A percentile compares a stretch with the other conserved stretches of the same genome.
phyloP scores from a whole-genome alignment of 2,329 filamentous ascomycete genomes.

The Zalaria sp. region DNA sequence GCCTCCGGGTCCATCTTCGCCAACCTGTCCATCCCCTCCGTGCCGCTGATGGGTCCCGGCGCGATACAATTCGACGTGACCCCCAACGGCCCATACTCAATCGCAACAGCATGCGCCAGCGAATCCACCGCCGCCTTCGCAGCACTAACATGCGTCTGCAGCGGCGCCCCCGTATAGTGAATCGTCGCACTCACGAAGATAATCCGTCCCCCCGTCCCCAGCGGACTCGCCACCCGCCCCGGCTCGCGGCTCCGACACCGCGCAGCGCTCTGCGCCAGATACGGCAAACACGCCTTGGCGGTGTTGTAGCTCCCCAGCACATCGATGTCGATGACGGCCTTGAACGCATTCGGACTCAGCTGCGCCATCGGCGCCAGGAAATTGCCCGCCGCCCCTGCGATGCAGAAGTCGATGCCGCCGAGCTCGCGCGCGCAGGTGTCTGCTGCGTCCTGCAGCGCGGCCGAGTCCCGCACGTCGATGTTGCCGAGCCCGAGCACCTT shows the following conservation, averaged over 20 bases:
- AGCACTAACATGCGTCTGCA: conserved; percentile 81
- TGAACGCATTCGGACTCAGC: conserved; percentile 81
- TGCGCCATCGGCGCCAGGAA: conserved; percentile 77
- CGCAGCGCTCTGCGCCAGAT: conserved; percentile 61
- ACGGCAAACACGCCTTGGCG: conserved; percentile 75
- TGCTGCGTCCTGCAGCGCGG: conserved; percentile 54
- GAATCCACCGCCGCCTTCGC: conserved; percentile 88
- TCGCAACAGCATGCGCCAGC: conserved; percentile 60
- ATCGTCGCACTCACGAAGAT: conserved; percentile 84
- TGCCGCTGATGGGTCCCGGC: conserved; percentile 72
- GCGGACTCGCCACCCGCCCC: conserved; percentile 20
- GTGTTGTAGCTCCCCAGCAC: conserved; percentile 90
- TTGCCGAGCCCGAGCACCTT: conserved; percentile 76
- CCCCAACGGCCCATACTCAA: conserved; percentile 83
- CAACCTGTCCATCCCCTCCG: conserved; percentile 46
- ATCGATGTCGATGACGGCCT: conserved; percentile 91
- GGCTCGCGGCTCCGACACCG: conserved; percentile 48
- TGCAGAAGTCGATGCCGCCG: conserved; percentile 81
- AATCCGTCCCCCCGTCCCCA: conserved; percentile 63
- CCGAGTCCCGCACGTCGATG: conserved; percentile 52
- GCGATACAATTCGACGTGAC: conserved; percentile 80
- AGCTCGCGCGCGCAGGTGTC: conserved; percentile 70
- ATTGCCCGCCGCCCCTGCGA: conserved; percentile 91
- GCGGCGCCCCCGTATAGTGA: conserved; percentile 73
- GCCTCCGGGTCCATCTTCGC: conserved; percentile 20